Conservation (phyloP, 352 stramenopile genomes). For the Pythium dissimile region DNA sequence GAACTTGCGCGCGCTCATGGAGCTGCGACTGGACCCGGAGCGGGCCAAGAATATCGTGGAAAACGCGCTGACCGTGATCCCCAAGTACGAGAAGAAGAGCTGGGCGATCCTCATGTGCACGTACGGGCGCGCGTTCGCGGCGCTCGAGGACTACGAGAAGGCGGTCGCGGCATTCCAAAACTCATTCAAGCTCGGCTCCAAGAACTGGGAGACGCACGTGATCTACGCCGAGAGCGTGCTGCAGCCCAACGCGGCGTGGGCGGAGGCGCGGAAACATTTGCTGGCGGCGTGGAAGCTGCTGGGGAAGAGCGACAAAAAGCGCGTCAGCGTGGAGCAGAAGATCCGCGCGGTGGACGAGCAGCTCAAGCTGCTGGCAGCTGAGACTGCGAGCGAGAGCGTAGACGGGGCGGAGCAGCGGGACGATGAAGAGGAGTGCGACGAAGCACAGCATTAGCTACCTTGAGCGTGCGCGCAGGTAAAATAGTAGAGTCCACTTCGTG, state of each 20-base stretch:
- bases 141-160: slow-evolving; percentile 64
- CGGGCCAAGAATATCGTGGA: slow-evolving; percentile 75
- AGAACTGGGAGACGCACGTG: slow-evolving; percentile 83
- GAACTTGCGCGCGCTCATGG: slow-evolving; percentile 79
- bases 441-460: slow-evolving; percentile 1
- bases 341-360: slow-evolving; percentile 41
- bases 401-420: too few species aligned
- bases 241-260: slow-evolving; percentile 65
- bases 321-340: slow-evolving; percentile 56
- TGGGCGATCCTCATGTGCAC: slow-evolving; percentile 85
- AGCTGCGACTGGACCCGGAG: slow-evolving; percentile 60
- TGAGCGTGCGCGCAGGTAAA: background rate
- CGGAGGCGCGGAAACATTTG: slow-evolving; percentile 71
- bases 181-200: slow-evolving; percentile 72
- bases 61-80: slow-evolving; percentile 57
- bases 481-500: too few species aligned
- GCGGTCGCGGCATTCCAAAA: slow-evolving; percentile 75
- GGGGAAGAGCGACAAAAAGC: slow-evolving; percentile 47
- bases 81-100: slow-evolving; percentile 78
- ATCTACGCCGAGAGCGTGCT: slow-evolving; percentile 81
- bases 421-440: background rate
- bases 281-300: slow-evolving; percentile 58
- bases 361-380: slow-evolving; percentile 6
- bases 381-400: background rate
- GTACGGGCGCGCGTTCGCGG: slow-evolving; percentile 70